A percentile compares a stretch with the other conserved stretches of the same genome.
Conservation (phyloP, 768 basidiomycete species). For the Leccinum obscurum region DNA sequence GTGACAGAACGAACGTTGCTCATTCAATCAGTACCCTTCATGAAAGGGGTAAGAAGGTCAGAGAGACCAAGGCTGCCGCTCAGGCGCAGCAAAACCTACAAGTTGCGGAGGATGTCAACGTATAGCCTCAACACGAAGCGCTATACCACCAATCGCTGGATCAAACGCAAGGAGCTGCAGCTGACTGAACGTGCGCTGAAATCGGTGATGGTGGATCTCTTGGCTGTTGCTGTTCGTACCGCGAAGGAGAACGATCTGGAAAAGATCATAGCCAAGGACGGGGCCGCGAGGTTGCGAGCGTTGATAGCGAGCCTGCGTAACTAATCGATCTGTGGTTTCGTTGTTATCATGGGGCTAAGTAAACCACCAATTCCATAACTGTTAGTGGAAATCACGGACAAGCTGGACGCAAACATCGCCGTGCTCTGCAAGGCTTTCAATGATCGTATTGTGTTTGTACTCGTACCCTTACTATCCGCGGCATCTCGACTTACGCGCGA, state of each 20-base stretch:
- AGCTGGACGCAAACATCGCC: conserved; percentile 70
- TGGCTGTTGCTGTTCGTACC: conserved; percentile 46
- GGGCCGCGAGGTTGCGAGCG: conserved; percentile 49
- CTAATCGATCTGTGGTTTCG: conserved; percentile 17
- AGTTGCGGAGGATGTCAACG: conserved; percentile 41
- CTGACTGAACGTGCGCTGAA: conserved; percentile 60
- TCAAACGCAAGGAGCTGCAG: conserved; percentile 48
- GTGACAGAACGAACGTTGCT: conserved; percentile 50
- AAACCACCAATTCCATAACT: not conserved
- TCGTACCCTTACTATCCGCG: not conserved
- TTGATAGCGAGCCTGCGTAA: conserved; percentile 66
- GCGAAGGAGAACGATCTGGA: conserved; percentile 57
- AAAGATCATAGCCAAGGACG: conserved; percentile 55
- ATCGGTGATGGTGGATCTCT: conserved; percentile 59
- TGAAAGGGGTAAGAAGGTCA: conserved; percentile 50
- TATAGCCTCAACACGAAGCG: conserved; percentile 66
- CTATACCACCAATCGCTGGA: conserved; percentile 50
- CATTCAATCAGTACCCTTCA: conserved; percentile 43
- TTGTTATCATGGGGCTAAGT: conserved; percentile 1
- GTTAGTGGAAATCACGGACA: conserved; percentile 57
- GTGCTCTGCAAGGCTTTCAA: conserved; percentile 77
- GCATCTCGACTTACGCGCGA: conserved; percentile 6
- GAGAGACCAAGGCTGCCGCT: conserved; percentile 72
- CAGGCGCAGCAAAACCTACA: conserved; percentile 35
- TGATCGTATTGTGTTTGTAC: conserved; percentile 49